Evolutionary conservation across 768 basidiomycete species (phyloP).

Genomic region (Xanthoconium purpureum): DNA sequence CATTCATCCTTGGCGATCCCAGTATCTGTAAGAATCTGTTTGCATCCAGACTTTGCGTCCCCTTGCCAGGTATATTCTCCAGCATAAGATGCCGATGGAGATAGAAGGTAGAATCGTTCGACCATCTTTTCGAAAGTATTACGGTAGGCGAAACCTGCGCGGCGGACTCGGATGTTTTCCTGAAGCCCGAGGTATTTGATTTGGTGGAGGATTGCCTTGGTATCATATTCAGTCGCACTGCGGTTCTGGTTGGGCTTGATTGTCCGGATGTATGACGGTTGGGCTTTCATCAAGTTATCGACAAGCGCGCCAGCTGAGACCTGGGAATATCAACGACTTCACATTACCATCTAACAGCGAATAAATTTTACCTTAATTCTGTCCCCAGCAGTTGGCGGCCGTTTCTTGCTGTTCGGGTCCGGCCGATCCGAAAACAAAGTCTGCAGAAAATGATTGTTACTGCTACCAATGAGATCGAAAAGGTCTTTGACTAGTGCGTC

Average conservation of each 20-base stretch:
- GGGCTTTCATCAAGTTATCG: slow-evolving; percentile 95
- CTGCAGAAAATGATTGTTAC: slow-evolving; percentile 83
- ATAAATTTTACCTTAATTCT: slow-evolving; percentile 76
- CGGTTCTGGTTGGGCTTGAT: slow-evolving; percentile 99
- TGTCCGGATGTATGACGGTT: slow-evolving; percentile 97
- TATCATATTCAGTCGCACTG: slow-evolving; percentile 86
- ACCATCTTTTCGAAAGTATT: slow-evolving; percentile 99
- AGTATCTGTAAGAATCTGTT: slow-evolving; percentile 89
- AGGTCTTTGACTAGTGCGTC: slow-evolving; percentile 94
- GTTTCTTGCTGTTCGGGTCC: slow-evolving; percentile 95
- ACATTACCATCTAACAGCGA: background rate
- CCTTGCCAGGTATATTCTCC: slow-evolving; percentile 98
- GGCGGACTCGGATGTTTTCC: slow-evolving; percentile 95
- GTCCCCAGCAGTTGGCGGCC: slow-evolving; percentile 96
- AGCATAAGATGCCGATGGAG: slow-evolving; percentile 93
- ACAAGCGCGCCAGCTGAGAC: slow-evolving; percentile 93
- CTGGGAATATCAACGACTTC: slow-evolving; percentile 35
- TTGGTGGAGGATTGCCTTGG: slow-evolving; percentile 94
- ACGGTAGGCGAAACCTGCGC: slow-evolving; percentile 96
- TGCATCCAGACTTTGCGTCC: slow-evolving; percentile 86
- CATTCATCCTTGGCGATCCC: slow-evolving; percentile 96
- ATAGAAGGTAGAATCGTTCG: slow-evolving; percentile 94
- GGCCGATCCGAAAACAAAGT: slow-evolving; percentile 89
- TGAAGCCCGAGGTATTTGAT: slow-evolving; percentile 98
- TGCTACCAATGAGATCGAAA: slow-evolving; percentile 80